Conservation (phyloP, 257 asterid genomes). For the Penstemon newberryi region DNA sequence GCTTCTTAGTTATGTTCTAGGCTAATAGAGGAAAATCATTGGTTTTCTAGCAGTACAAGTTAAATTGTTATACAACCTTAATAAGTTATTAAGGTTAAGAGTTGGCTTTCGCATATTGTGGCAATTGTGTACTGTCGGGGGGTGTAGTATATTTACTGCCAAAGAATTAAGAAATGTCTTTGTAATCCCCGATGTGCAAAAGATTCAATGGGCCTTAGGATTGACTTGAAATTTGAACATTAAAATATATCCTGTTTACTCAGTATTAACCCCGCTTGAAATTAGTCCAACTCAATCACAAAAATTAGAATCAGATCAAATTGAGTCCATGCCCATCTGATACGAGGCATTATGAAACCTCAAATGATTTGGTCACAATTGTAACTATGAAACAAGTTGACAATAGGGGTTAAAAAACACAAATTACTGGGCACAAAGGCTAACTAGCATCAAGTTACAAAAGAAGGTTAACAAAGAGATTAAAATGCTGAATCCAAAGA, state of each 20-base stretch:
- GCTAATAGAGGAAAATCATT: background rate
- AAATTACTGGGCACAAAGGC: background rate
- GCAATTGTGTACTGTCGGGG: background rate
- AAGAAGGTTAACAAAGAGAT: background rate
- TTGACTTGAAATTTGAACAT: no score
- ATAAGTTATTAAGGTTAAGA: background rate
- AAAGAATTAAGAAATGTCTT: no score
- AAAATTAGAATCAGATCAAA: no score
- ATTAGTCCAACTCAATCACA: no score
- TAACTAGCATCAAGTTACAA: background rate
- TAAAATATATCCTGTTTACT: no score
- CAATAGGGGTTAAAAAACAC: background rate
- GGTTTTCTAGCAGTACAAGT: background rate
- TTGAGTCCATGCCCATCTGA: no score
- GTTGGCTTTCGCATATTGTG: background rate
- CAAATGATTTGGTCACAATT: background rate
- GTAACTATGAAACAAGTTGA: background rate
- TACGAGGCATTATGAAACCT: background rate
- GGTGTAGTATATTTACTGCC: background rate
- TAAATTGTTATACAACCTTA: background rate
- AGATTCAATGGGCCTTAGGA: no score
- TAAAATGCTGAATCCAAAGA: constrained; percentile 21
- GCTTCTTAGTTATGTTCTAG: background rate
- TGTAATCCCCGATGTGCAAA: no score
- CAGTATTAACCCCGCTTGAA: no score